phyloP scores from a whole-genome alignment of 169 alveolate genomes.

The Plasmodium blacklocki region DNA sequence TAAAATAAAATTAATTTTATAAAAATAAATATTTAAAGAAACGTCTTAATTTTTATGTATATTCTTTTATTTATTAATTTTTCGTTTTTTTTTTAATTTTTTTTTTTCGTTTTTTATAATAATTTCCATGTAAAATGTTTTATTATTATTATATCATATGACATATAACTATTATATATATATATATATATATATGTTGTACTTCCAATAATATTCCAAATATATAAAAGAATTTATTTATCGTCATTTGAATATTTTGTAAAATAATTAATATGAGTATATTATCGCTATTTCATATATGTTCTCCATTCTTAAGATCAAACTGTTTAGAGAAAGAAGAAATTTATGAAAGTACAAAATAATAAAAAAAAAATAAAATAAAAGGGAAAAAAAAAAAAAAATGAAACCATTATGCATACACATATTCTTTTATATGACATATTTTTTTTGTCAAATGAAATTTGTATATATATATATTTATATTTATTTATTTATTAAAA shows the following conservation, averaged over 20 bases:
- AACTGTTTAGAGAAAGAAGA: conserved; percentile 49
- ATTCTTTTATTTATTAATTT: not conserved
- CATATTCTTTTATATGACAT: no score
- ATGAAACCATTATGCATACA: not conserved
- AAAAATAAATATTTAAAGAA: no score
- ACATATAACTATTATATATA: not conserved
- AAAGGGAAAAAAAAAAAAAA: not conserved
- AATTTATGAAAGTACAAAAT: conserved; percentile 49
- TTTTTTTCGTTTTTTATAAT: not conserved
- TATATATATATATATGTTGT: not conserved
- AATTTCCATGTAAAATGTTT: not conserved
- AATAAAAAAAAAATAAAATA: not conserved
- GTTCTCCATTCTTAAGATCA: conserved; percentile 51
- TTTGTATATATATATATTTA: not conserved
- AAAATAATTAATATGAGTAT: conserved; percentile 43
- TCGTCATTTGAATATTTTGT: not conserved
- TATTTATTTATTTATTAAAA: not conserved
- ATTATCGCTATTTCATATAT: conserved; percentile 70
- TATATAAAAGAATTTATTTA: no score
- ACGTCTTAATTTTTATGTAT: not conserved
- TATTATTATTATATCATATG: not conserved
- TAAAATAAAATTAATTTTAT: no score
- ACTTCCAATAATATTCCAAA: no score
- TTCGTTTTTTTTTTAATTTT: not conserved
- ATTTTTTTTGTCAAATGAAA: not conserved